phyloP scores from a whole-genome alignment of 345 rosid genomes.

The Trapa bicornis region DNA sequence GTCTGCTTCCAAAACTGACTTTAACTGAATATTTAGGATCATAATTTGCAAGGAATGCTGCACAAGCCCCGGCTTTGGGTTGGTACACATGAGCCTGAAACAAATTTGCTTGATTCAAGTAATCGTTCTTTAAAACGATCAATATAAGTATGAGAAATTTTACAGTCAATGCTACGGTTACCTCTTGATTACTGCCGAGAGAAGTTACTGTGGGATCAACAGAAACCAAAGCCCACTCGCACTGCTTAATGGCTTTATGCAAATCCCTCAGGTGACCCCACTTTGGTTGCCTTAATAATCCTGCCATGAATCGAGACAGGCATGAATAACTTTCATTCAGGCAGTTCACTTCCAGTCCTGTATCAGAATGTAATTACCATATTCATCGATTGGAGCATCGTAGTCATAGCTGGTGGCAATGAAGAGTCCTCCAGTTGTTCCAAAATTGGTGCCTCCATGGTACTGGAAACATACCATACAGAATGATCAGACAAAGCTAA shows the following conservation, averaged over 20 bases:
- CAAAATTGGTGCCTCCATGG: slow-evolving; percentile 44
- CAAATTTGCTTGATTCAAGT: background rate
- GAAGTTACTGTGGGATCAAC: slow-evolving; percentile 26
- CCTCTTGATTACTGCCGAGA: slow-evolving; percentile 29
- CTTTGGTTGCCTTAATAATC: slow-evolving; percentile 30
- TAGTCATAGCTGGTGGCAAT: slow-evolving; percentile 44
- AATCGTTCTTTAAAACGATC: no score
- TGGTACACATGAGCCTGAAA: slow-evolving; percentile 32
- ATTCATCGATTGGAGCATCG: slow-evolving; percentile 43
- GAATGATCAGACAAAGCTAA: background rate
- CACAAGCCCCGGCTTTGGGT: slow-evolving; percentile 16
- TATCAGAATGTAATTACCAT: slow-evolving; percentile 12
- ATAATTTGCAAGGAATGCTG: slow-evolving; percentile 37
- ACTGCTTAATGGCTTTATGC: slow-evolving; percentile 34
- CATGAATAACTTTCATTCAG: background rate
- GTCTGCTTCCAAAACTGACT: slow-evolving; percentile 22
- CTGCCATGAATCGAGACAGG: slow-evolving; percentile 11
- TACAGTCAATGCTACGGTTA: slow-evolving; percentile 2
- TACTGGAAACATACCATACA: slow-evolving; percentile 14
- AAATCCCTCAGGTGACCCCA: slow-evolving; percentile 36
- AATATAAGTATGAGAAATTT: background rate
- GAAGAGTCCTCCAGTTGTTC: slow-evolving; percentile 36
- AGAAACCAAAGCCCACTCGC: slow-evolving; percentile 33
- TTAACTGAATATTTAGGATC: slow-evolving; percentile 20
- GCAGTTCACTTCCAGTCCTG: background rate